Evolutionary conservation across 2,329 filamentous ascomycete genomes (phyloP).

Genomic region (Aspergillus quadricinctus): DNA sequence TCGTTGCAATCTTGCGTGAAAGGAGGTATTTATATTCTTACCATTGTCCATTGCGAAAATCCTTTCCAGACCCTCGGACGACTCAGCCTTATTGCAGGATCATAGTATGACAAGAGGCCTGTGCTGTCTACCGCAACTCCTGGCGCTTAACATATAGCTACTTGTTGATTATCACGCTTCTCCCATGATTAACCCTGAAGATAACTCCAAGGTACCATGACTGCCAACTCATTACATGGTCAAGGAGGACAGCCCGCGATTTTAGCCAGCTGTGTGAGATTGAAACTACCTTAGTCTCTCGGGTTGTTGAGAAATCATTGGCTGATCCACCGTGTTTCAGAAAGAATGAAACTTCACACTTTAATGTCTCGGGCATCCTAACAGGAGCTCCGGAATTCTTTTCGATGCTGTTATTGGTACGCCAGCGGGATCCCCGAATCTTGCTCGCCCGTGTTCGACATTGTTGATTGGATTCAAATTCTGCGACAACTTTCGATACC

Average conservation of each 20-base stretch:
- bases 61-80: neutral
- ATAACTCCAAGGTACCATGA: too few species aligned
- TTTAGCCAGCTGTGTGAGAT: neutral
- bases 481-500: neutral
- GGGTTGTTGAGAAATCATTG: neutral
- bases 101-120: neutral
- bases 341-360: neutral
- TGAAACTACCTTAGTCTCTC: neutral
- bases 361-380: neutral
- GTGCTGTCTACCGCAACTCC: neutral
- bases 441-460: neutral
- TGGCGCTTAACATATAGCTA: neutral
- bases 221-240: neutral
- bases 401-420: neutral
- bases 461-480: neutral
- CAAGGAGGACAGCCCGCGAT: neutral
- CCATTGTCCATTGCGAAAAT: neutral
- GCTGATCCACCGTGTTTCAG: neutral
- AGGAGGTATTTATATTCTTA: neutral
- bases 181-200: neutral
- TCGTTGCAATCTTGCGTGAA: neutral
- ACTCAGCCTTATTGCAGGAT: neutral
- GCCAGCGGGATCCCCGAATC: neutral
- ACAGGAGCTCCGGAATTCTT: neutral
- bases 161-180: neutral